phyloP scores from a whole-genome alignment of 441 rosid genomes.

The Euphorbia corollata region DNA sequence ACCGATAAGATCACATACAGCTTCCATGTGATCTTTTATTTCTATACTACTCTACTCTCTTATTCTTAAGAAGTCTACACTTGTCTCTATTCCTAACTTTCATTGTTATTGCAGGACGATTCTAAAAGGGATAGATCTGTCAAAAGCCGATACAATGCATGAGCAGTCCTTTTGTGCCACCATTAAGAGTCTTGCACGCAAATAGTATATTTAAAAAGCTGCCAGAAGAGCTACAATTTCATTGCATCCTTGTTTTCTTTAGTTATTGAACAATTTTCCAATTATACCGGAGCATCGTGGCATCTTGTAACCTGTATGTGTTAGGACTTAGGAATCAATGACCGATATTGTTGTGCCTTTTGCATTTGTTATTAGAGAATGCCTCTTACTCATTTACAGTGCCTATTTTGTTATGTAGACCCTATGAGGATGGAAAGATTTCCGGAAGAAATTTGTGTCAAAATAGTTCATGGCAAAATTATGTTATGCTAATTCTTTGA shows the following conservation, averaged over 20 bases:
- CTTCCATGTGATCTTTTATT: constrained; percentile 49
- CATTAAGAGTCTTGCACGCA: constrained; percentile 1
- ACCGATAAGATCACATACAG: constrained; percentile 70
- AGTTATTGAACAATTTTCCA: constrained; percentile 3
- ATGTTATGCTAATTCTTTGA: no score
- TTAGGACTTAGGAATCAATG: background rate
- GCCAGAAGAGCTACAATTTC: background rate
- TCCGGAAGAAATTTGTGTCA: no score
- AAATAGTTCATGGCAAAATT: no score
- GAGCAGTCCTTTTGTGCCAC: constrained; percentile 22
- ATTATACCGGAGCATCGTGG: constrained; percentile 6
- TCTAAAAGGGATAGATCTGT: constrained; percentile 44
- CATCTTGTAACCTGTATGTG: background rate
- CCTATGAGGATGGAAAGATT: no score
- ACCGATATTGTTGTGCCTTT: constrained; percentile 1
- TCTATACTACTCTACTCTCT: constrained; percentile 7
- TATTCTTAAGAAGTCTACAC: background rate
- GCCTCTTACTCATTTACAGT: background rate
- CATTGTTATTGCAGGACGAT: constrained; percentile 57
- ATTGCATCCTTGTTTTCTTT: background rate
- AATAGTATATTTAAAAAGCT: background rate
- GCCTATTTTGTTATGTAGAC: no score
- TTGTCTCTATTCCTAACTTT: constrained; percentile 12
- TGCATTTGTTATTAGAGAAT: constrained; percentile 3
- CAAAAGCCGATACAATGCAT: constrained; percentile 54